These are phyloP conservation scores for Aspergillus funiculosus DNA, from an alignment of 495 filamentous ascomycete genomes.

Conservation along the genomic window DNA sequence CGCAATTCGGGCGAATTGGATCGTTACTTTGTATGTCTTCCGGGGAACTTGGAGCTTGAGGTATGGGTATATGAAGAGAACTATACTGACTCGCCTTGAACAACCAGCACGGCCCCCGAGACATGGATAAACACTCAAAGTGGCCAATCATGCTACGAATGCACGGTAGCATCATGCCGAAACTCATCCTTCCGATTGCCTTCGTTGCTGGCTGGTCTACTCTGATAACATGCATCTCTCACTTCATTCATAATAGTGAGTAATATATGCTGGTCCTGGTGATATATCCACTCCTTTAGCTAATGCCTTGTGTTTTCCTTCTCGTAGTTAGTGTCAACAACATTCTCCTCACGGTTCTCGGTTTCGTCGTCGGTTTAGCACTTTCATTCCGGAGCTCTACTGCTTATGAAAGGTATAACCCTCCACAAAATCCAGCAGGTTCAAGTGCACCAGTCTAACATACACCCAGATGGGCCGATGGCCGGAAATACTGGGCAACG, in stretches of 20 bases:
- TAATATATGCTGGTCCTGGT: neutral
- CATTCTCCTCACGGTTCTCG: constrained; percentile 74
- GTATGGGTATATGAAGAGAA: too few relatives aligned
- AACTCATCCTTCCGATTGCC: constrained; percentile 69
- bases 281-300: neutral
- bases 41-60: neutral
- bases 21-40: constrained; percentile 40
- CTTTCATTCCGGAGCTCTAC: constrained; percentile 80
- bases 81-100: constrained; percentile 9
- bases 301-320: neutral
- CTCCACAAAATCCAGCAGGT: neutral
- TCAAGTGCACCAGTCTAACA: constrained; percentile 4
- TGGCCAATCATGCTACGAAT: constrained; percentile 74
- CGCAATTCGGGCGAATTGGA: constrained; percentile 37
- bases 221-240: constrained; percentile 57
- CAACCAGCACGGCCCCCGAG: constrained; percentile 52
- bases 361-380: constrained; percentile 83
- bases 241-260: constrained; percentile 47
- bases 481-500: constrained; percentile 70
- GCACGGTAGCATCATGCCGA: constrained; percentile 74
- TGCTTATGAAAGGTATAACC: constrained; percentile 66
- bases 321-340: constrained; percentile 51
- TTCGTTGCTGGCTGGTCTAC: constrained; percentile 66
- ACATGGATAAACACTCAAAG: constrained; percentile 72
- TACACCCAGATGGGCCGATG: constrained; percentile 54